Evolutionary conservation across 306 rosid genomes (phyloP).

Genomic region (Nissolia schottii): DNA sequence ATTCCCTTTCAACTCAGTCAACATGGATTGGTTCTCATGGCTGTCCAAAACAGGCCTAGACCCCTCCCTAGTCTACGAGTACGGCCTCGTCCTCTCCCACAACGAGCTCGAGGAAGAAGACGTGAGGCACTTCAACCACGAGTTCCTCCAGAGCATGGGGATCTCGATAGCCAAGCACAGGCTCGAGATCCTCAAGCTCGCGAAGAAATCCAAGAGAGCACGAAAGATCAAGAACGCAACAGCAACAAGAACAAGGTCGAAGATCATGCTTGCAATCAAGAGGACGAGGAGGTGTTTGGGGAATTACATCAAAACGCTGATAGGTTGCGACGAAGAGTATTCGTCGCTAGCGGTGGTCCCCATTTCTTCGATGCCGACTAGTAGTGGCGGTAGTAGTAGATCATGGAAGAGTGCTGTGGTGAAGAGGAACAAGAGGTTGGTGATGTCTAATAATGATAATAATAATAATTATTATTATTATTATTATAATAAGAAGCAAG

Average conservation of each 20-base stretch:
- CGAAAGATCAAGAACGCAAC: slow-evolving; percentile 39
- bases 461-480: too few species aligned
- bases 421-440: slow-evolving; percentile 59
- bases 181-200: slow-evolving; percentile 81
- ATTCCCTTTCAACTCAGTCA: slow-evolving; percentile 8
- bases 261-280: slow-evolving; percentile 65
- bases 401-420: slow-evolving; percentile 48
- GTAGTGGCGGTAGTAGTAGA: too few species aligned
- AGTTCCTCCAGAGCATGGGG: slow-evolving; percentile 95
- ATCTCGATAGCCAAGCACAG: slow-evolving; percentile 95
- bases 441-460: slow-evolving; percentile 2
- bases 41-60: slow-evolving; percentile 72
- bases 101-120: slow-evolving; percentile 94
- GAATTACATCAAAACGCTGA: slow-evolving; percentile 37
- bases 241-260: slow-evolving; percentile 36
- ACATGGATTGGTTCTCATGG: slow-evolving; percentile 97
- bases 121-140: slow-evolving; percentile 79
- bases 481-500: too few species aligned
- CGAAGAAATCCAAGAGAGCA: slow-evolving; percentile 44
- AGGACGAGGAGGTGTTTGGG: slow-evolving; percentile 55
- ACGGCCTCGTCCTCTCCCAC: slow-evolving; percentile 73
- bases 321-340: slow-evolving; percentile 34
- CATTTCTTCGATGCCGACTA: too few species aligned
- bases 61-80: slow-evolving; percentile 73
- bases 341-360: slow-evolving; percentile 77